Evolutionary conservation across 805 yeast species (phyloP).

Genomic region (Hanseniaspora nectarophila): DNA sequence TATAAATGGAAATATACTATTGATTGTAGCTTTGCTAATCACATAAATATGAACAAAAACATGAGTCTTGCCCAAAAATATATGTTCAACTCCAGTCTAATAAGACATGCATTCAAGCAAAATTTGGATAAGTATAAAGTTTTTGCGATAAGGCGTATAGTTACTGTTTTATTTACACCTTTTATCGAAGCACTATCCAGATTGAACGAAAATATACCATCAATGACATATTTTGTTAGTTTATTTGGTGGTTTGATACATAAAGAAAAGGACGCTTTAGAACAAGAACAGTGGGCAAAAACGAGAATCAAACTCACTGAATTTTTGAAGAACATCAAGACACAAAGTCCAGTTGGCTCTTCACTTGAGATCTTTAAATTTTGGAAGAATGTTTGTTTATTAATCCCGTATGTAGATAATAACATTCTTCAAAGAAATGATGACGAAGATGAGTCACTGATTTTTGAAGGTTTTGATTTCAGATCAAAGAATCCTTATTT

Average conservation of each 20-base stretch:
- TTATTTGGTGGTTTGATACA: neutral
- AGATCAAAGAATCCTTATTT: too few species aligned
- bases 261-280: neutral
- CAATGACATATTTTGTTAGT: neutral
- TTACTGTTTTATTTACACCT: neutral
- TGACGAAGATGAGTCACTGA: neutral
- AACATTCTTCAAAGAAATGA: neutral
- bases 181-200: neutral
- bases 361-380: constrained; percentile 1
- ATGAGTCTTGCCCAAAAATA: neutral
- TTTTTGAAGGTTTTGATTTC: neutral
- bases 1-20: neutral
- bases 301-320: neutral
- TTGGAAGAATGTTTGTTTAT: constrained; percentile 4
- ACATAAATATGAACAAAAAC: neutral
- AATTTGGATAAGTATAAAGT: neutral
- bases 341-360: neutral
- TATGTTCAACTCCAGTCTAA: neutral
- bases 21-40: neutral
- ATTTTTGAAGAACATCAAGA: neutral
- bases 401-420: constrained; percentile 1
- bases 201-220: neutral
- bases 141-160: too few species aligned
- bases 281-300: neutral
- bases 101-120: too few species aligned